These are phyloP conservation scores for Colletotrichum chlorophyti DNA, from an alignment of 2,329 filamentous ascomycete genomes.

Conservation along the genomic window DNA sequence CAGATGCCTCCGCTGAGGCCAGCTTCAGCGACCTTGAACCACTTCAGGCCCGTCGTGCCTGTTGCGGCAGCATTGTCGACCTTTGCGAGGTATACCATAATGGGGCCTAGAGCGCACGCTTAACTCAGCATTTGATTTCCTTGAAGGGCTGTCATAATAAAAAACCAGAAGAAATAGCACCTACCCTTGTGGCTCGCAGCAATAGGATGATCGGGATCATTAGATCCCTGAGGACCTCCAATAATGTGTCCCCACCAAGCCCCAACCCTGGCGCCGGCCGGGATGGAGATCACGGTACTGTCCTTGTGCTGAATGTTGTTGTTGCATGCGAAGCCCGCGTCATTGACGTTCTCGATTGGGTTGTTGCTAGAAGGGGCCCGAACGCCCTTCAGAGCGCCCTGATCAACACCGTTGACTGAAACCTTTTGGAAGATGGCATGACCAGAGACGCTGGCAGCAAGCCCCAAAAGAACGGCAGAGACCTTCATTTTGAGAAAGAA, in stretches of 20 bases:
- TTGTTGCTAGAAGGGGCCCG: constrained; percentile 56
- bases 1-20: constrained; percentile 37
- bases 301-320: constrained; percentile 43
- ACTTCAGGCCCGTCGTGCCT: constrained; percentile 43
- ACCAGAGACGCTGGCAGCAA: constrained; percentile 40
- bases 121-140: neutral
- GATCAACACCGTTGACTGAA: constrained; percentile 54
- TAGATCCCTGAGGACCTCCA: constrained; percentile 50
- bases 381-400: constrained; percentile 56
- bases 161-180: too few species aligned
- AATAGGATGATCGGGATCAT: constrained; percentile 55
- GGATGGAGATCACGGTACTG: constrained; percentile 49
- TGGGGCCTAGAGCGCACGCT: constrained; percentile 50
- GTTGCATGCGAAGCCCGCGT: constrained; percentile 54
- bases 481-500: constrained; percentile 31
- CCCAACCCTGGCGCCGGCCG: constrained; percentile 54
- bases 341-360: constrained; percentile 55
- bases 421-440: constrained; percentile 52
- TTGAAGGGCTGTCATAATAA: too few species aligned
- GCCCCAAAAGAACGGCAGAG: constrained; percentile 9
- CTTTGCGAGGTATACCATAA: constrained; percentile 55
- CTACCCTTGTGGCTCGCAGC: constrained; percentile 54
- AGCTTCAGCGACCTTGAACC: constrained; percentile 60
- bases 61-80: constrained; percentile 53
- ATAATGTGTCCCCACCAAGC: constrained; percentile 59